Conservation (phyloP, 805 yeast genomes). For the Nakazawaea siamensis region DNA sequence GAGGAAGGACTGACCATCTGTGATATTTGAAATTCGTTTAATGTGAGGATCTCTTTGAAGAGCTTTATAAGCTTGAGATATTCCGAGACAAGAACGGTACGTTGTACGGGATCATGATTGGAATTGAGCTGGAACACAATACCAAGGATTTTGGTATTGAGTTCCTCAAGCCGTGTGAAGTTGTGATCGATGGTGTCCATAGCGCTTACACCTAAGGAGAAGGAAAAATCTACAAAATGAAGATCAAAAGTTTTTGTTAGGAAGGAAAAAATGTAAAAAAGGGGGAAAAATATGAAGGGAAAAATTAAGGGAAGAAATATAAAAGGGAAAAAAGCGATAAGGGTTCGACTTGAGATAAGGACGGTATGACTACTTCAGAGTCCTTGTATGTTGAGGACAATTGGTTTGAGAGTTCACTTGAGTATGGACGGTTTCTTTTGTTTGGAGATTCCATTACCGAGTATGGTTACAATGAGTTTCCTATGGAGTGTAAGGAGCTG, state of each 20-base stretch:
- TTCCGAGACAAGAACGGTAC: constrained; percentile 23
- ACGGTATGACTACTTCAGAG: too few relatives aligned
- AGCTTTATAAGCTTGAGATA: constrained; percentile 30
- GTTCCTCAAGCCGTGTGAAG: too few relatives aligned
- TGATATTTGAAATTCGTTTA: constrained; percentile 1
- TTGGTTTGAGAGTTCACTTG: too few relatives aligned
- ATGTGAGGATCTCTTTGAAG: constrained; percentile 29
- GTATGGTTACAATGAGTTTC: constrained; percentile 18
- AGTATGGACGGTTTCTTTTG: constrained; percentile 16
- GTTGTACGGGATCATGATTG: constrained; percentile 1
- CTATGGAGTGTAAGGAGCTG: constrained; percentile 4
- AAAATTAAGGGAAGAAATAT: too few relatives aligned
- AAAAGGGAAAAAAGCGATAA: too few relatives aligned
- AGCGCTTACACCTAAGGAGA: too few relatives aligned
- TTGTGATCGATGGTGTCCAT: too few relatives aligned
- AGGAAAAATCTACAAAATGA: too few relatives aligned
- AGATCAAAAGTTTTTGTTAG: too few relatives aligned
- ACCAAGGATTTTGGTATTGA: constrained; percentile 2
- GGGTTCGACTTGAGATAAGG: background rate
- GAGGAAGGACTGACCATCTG: background rate
- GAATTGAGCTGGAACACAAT: constrained; percentile 1
- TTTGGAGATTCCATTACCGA: constrained; percentile 31
- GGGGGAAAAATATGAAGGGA: too few relatives aligned
- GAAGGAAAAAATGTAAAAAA: too few relatives aligned
- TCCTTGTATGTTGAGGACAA: too few relatives aligned